Evolutionary conservation across 2,329 filamentous ascomycete species (phyloP), one percentile per base, ranked within the genome.

Genomic region (Ambrosiella xylebori): DNA sequence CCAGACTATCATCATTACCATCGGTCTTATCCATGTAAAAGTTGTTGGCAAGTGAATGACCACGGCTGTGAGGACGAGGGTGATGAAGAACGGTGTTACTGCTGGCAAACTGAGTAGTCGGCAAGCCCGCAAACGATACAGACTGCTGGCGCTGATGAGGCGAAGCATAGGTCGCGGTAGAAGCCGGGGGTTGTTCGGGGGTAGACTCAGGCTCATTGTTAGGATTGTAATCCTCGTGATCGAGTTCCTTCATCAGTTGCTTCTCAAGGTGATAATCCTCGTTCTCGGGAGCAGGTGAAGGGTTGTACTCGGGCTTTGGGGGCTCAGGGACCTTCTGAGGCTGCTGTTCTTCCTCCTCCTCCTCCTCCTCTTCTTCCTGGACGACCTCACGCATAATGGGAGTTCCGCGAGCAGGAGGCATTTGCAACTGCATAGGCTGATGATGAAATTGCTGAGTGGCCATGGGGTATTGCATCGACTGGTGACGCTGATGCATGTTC

Each of bases 191-290:
- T 13, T 55, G 50, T 19, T 54, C 36, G n/a, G 50, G 49, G 7
- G 61, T 60, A 57, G 65, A 65, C 40, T 68, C 69, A 38, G 68
- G 67, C 53, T 73, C 71, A 45, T 76, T 73, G 54, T 82, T 81
- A 1, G 83, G 84, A 64, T 81, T 86, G 65, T 87, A 85, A 63
- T 88, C 85, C 58, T 86, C 84, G 63, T 89, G 84, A 61, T 90
- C 85, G 54, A 91, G 74, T 65, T 91, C 84, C 57, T 85, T 82
- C 56, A 87, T 82, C 61, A 90, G 81, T 61, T 87, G 82, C 66
- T 89, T 82, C 66, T 90, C 86, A 61, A 93, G 70, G 64, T 91
- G 87, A 65, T 93, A 91, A 65, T 95, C 87, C 3, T 86, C 84
- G 65, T 90, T 86, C 54, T 93, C 85, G 58, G 94, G 84, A 63